Percentiles rank a stretch among this genome's conserved stretches.
These are phyloP conservation scores for Candida pseudoglaebosa DNA, from an alignment of 805 yeast genomes.

Conservation along the genomic window DNA sequence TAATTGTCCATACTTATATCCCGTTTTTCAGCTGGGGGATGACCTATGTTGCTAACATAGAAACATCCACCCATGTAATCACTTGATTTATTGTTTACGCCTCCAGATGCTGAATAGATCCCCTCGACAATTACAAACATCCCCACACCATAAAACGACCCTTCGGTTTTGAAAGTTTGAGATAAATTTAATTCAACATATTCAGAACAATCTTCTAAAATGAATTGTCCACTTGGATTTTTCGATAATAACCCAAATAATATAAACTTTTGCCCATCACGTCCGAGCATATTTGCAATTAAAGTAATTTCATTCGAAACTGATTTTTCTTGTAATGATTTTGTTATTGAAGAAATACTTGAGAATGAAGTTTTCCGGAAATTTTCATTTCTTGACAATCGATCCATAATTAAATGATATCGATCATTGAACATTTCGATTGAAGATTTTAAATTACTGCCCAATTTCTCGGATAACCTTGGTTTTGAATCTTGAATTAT, in stretches of 20 bases:
- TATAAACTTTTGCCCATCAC: constrained; percentile 72
- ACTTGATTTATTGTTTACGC: constrained; percentile 26
- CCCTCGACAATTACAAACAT: constrained; percentile 83
- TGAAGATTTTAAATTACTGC: constrained; percentile 16
- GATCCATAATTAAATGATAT: constrained; percentile 61
- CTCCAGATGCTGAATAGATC: constrained; percentile 65
- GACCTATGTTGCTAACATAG: constrained; percentile 71
- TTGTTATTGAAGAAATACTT: constrained; percentile 41
- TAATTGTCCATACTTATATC: constrained; percentile 61
- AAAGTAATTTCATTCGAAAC: constrained; percentile 49
- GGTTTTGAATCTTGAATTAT: constrained; percentile 22
- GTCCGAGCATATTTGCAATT: constrained; percentile 81
- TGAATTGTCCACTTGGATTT: constrained; percentile 64
- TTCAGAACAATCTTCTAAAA: constrained; percentile 79
- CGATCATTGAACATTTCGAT: constrained; percentile 49
- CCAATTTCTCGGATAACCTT: constrained; percentile 8
- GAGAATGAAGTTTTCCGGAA: constrained; percentile 54
- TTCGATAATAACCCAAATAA: constrained; percentile 72
- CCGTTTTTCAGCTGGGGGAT: constrained; percentile 85
- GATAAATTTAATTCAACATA: constrained; percentile 61
- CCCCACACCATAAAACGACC: constrained; percentile 69
- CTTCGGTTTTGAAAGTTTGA: constrained; percentile 59
- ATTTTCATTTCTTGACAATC: constrained; percentile 69
- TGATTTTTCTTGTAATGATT: constrained; percentile 13
- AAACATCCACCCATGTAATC: constrained; percentile 46